Conservation (phyloP, 306 rosid species). For the Styphnolobium japonicum region DNA sequence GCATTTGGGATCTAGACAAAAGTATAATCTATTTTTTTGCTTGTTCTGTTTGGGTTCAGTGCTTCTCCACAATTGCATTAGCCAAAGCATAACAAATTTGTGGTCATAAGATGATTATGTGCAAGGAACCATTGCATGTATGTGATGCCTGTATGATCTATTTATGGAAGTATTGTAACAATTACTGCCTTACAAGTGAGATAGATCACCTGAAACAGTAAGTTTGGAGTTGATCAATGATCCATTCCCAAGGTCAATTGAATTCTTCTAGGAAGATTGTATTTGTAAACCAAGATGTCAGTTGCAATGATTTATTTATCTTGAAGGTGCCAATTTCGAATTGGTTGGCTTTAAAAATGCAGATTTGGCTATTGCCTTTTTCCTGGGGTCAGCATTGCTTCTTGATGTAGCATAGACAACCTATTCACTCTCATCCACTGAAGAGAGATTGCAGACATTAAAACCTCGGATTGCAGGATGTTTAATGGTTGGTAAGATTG, state of each 20-base stretch:
- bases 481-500: constrained; percentile 99
- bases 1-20: background rate
- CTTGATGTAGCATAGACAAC: constrained; percentile 96
- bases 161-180: constrained; percentile 52
- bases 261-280: constrained; percentile 83
- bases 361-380: constrained; percentile 97
- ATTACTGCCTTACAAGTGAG: constrained; percentile 55
- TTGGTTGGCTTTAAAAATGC: constrained; percentile 99
- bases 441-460: constrained; percentile 94
- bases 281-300: constrained; percentile 88
- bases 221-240: constrained; percentile 75
- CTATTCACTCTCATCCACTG: constrained; percentile 76
- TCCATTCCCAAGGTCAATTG: constrained; percentile 86
- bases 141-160: constrained; percentile 47
- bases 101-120: constrained; percentile 44
- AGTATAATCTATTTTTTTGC: background rate
- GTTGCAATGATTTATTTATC: constrained; percentile 94
- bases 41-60: constrained; percentile 11
- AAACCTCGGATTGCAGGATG: constrained; percentile 83
- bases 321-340: constrained; percentile 98
- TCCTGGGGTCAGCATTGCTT: constrained; percentile 98
- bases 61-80: constrained; percentile 21
- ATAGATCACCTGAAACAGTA: constrained; percentile 50
- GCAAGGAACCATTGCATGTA: constrained; percentile 37
- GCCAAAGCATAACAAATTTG: constrained; percentile 34